Conservation (phyloP, 495 filamentous ascomycete species). For the Hyaloscypha bicolor region DNA sequence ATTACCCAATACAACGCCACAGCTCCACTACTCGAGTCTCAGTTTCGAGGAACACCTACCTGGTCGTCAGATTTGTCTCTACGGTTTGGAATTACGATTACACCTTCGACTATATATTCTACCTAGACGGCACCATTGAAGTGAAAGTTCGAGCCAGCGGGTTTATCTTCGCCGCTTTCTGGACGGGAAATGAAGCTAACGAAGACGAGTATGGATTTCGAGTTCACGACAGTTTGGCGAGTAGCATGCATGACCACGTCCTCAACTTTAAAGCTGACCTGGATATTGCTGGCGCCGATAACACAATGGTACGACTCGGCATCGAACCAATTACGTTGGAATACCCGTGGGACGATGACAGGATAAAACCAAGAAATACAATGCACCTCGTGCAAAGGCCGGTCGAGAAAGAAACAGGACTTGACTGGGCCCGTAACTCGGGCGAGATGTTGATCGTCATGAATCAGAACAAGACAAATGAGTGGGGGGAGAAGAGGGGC, state of each 20-base stretch:
- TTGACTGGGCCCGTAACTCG: slow-evolving; percentile 54
- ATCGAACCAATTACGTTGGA: slow-evolving; percentile 40
- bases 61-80: slow-evolving; percentile 47
- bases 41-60: slow-evolving; percentile 48
- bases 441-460: slow-evolving; percentile 53
- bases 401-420: slow-evolving; percentile 43
- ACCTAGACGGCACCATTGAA: slow-evolving; percentile 57
- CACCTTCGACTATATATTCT: slow-evolving; percentile 48
- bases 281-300: slow-evolving; percentile 52
- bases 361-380: slow-evolving; percentile 45
- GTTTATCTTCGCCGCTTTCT: slow-evolving; percentile 59
- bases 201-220: slow-evolving; percentile 53
- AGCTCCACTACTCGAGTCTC: slow-evolving; percentile 36
- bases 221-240: slow-evolving; percentile 52
- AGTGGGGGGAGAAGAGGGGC: slow-evolving; percentile 56
- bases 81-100: slow-evolving; percentile 62
- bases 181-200: slow-evolving; percentile 42
- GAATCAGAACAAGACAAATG: slow-evolving; percentile 54
- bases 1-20: slow-evolving; percentile 49
- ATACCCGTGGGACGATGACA: slow-evolving; percentile 48
- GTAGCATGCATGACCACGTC: slow-evolving; percentile 64
- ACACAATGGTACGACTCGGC: slow-evolving; percentile 47
- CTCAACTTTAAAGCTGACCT: slow-evolving; percentile 62
- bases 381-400: slow-evolving; percentile 52
- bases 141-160: slow-evolving; percentile 58